phyloP scores from a whole-genome alignment of 202 grass and related monocot genomes.

The Schoenoplectus triqueter region DNA sequence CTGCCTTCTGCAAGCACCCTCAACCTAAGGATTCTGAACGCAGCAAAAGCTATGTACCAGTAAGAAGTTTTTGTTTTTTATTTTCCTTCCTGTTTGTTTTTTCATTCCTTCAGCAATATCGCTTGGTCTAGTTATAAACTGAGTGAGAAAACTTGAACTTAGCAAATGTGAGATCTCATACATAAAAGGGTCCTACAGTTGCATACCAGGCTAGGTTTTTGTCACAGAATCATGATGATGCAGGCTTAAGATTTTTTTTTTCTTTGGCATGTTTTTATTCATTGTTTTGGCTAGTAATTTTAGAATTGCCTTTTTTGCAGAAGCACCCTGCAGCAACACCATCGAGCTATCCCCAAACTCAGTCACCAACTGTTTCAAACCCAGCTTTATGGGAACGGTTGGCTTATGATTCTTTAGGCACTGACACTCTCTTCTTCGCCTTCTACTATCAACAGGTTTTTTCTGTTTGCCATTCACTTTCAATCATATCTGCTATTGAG shows the following conservation, averaged over 20 bases:
- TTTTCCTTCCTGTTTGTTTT: background rate
- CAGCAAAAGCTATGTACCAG: conserved; percentile 78
- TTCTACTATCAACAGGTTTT: conserved; percentile 96
- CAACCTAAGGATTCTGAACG: conserved; percentile 95
- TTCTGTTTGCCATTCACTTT: conserved; percentile 8
- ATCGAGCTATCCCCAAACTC: conserved; percentile 79
- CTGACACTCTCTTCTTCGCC: conserved; percentile 92
- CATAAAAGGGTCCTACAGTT: background rate
- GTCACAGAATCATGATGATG: background rate
- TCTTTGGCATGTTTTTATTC: conserved; percentile 30
- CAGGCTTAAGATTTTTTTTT: conserved; percentile 21
- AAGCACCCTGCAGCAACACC: conserved; percentile 75
- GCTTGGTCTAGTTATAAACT: background rate
- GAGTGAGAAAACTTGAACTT: background rate
- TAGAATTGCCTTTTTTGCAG: conserved; percentile 49
- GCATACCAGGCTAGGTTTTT: background rate
- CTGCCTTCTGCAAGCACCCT: conserved; percentile 83
- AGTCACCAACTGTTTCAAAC: conserved; percentile 82
- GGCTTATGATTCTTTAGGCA: conserved; percentile 72
- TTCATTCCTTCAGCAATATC: no score
- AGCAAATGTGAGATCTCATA: conserved; percentile 31
- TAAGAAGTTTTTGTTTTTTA: conserved; percentile 20
- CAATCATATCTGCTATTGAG: background rate
- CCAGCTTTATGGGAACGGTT: conserved; percentile 92
- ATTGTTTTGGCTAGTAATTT: background rate